These are phyloP conservation scores for Kwoniella shandongensis DNA, from an alignment of 768 basidiomycete genomes.

Conservation along the genomic window DNA sequence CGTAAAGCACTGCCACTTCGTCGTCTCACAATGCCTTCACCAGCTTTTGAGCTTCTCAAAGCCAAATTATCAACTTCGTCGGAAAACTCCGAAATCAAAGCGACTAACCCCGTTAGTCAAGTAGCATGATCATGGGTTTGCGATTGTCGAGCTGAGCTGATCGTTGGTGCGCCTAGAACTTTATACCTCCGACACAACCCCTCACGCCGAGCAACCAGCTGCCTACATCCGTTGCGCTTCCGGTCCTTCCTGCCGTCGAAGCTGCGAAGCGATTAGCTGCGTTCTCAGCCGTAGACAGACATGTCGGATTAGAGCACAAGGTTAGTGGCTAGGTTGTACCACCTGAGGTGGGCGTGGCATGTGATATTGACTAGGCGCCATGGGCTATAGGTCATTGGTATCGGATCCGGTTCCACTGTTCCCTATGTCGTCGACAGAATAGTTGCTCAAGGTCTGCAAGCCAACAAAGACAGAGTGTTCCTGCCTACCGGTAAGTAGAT, in stretches of 20 bases:
- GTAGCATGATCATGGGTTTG: too few relatives aligned
- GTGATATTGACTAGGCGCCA: too few relatives aligned
- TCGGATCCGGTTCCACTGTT: constrained; percentile 66
- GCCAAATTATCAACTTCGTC: constrained; percentile 1
- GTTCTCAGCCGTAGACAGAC: constrained; percentile 87
- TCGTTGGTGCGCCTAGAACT: too few relatives aligned
- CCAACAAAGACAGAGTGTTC: constrained; percentile 80
- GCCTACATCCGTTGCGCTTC: constrained; percentile 39
- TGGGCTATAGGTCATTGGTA: constrained; percentile 51
- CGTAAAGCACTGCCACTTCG: not conserved
- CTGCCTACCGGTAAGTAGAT: constrained; percentile 72
- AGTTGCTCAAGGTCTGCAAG: constrained; percentile 70
- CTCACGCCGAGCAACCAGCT: constrained; percentile 35
- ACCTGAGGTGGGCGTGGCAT: not conserved
- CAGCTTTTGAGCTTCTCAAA: constrained; percentile 11
- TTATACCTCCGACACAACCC: constrained; percentile 40
- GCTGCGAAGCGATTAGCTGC: constrained; percentile 86
- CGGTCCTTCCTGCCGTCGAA: constrained; percentile 60
- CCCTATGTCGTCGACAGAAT: constrained; percentile 97
- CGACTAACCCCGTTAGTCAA: constrained; percentile 9
- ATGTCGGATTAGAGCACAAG: constrained; percentile 78
- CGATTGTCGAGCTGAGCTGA: too few relatives aligned
- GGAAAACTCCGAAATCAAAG: constrained; percentile 3
- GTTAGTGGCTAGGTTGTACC: constrained; percentile 54
- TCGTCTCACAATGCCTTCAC: constrained; percentile 8